Conservation (phyloP, 1,284 basidiomycete species). For the Leccinum brunneo-olivaceum region DNA sequence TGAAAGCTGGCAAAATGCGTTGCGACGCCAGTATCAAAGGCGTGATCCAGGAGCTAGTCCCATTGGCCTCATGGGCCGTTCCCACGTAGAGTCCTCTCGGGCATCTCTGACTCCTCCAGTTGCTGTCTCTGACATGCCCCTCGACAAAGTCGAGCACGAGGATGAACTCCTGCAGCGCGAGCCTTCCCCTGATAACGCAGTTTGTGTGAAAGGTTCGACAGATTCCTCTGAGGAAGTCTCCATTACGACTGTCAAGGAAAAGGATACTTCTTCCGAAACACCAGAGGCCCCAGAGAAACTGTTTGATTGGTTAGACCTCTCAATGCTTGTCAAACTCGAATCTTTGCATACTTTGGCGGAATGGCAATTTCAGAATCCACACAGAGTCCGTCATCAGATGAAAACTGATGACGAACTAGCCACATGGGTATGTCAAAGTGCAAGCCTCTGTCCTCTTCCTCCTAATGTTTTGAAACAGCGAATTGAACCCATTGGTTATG, state of each 20-base stretch:
- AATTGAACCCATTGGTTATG: conserved; percentile 83
- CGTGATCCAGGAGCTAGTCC: conserved; percentile 66
- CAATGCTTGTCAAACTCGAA: conserved; percentile 72
- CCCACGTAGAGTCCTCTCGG: conserved; percentile 25
- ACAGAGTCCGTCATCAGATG: conserved; percentile 62
- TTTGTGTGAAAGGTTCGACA: neutral
- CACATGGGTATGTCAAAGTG: conserved; percentile 53
- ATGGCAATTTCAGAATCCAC: conserved; percentile 77
- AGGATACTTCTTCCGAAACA: conserved; percentile 15
- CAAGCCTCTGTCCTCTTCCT: neutral
- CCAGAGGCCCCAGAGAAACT: conserved; percentile 21
- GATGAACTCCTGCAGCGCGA: conserved; percentile 3
- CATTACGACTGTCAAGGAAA: conserved; percentile 20
- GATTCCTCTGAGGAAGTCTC: conserved; percentile 5
- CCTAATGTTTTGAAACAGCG: conserved; percentile 41
- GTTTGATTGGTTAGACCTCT: conserved; percentile 59
- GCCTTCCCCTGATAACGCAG: conserved; percentile 4
- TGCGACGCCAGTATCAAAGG: conserved; percentile 67
- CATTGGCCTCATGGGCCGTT: conserved; percentile 43
- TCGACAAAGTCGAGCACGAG: conserved; percentile 9
- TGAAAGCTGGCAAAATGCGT: conserved; percentile 68
- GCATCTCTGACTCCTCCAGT: conserved; percentile 20
- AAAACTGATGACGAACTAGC: conserved; percentile 70
- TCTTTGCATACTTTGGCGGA: conserved; percentile 66
- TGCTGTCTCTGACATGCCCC: conserved; percentile 8